phyloP scores from a whole-genome alignment of 805 yeast genomes.

The Saccharomyces paradoxus region DNA sequence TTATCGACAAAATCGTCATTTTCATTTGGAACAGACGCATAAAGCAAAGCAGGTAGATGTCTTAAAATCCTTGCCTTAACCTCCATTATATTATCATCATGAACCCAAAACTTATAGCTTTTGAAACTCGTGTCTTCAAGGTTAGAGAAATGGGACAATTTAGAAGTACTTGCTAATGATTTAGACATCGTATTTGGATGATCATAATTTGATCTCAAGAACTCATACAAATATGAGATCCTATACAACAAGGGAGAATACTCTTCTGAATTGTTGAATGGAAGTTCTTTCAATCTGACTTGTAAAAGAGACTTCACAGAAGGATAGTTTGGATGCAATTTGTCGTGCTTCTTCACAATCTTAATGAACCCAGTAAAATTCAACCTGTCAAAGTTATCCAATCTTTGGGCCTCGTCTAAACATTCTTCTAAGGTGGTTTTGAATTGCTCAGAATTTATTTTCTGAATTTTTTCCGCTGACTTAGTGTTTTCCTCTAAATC shows the following conservation, averaged over 20 bases:
- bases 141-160: constrained; percentile 23
- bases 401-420: constrained; percentile 67
- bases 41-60: constrained; percentile 85
- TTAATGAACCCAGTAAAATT: constrained; percentile 93
- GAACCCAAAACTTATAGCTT: constrained; percentile 93
- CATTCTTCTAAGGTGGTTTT: constrained; percentile 66
- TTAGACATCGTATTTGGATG: constrained; percentile 24
- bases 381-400: constrained; percentile 82
- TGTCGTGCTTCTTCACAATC: constrained; percentile 92
- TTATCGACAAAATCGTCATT: constrained; percentile 23
- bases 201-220: constrained; percentile 55
- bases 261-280: constrained; percentile 91
- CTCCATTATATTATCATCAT: constrained; percentile 92
- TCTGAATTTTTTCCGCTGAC: constrained; percentile 26
- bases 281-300: constrained; percentile 78
- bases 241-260: constrained; percentile 85
- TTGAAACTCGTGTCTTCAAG: constrained; percentile 37
- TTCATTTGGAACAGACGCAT: constrained; percentile 36
- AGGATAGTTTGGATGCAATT: constrained; percentile 69
- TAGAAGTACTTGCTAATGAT: constrained; percentile 34
- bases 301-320: constrained; percentile 83
- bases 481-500: constrained; percentile 55
- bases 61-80: constrained; percentile 92
- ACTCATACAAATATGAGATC: constrained; percentile 70
- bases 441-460: constrained; percentile 53